These are phyloP conservation scores for Orbilia blumenaviensis DNA, from an alignment of 2,329 filamentous ascomycete species.

Conservation along the genomic window DNA sequence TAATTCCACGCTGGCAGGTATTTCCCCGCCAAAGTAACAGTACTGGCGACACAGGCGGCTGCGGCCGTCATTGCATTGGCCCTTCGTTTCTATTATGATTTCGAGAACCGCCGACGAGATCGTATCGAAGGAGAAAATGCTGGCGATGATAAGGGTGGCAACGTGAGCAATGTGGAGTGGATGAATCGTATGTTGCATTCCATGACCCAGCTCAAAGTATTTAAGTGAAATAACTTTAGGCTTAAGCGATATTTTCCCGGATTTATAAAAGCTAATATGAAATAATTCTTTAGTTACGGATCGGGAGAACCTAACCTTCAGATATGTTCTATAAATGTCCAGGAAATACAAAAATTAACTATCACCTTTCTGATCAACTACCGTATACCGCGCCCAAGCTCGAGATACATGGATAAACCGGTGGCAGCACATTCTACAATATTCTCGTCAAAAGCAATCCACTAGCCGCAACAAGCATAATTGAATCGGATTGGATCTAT, in stretches of 20 bases:
- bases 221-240: background rate
- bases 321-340: constrained; percentile 62
- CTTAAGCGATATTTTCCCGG: no score
- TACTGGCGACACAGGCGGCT: constrained; percentile 64
- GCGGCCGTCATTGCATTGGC: constrained; percentile 58
- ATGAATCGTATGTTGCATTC: constrained; percentile 54
- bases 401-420: no score
- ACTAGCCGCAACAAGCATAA: no score
- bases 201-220: no score
- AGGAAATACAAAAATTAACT: no score
- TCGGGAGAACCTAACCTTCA: constrained; percentile 68
- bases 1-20: constrained; percentile 39
- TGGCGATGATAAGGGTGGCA: constrained; percentile 53
- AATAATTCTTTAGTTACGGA: constrained; percentile 67
- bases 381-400: no score
- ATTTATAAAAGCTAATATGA: no score
- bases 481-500: no score
- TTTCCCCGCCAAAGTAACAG: constrained; percentile 67
- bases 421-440: no score
- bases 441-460: no score
- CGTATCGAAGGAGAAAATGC: constrained; percentile 29
- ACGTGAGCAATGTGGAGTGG: constrained; percentile 54
- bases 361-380: no score
- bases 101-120: constrained; percentile 53
- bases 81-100: constrained; percentile 56